A percentile compares a stretch with the other conserved stretches of the same genome.
Evolutionary conservation across 495 filamentous ascomycete species (phyloP).

Genomic region (Penicillium salamii): DNA sequence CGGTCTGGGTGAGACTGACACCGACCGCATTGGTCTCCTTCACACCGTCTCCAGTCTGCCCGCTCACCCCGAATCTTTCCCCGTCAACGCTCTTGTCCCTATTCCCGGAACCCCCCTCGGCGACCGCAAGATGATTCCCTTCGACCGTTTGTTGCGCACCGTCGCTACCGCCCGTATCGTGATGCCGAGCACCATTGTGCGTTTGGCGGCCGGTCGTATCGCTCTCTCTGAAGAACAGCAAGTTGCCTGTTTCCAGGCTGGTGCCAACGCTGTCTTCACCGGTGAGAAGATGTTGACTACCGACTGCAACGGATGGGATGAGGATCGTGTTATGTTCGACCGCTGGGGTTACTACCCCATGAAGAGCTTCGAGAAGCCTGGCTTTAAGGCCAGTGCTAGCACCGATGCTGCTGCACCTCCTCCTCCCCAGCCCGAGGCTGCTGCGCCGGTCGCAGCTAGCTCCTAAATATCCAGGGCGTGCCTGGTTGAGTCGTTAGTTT

Average conservation of each 20-base stretch:
- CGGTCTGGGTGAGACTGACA: slow-evolving; percentile 69
- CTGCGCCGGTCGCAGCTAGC: slow-evolving; percentile 29
- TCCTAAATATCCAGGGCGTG: slow-evolving; percentile 6
- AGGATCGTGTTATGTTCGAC: slow-evolving; percentile 76
- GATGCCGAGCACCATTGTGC: slow-evolving; percentile 76
- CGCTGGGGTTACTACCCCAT: slow-evolving; percentile 73
- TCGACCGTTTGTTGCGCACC: slow-evolving; percentile 69
- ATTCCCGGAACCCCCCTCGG: slow-evolving; percentile 83
- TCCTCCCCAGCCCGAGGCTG: slow-evolving; percentile 14
- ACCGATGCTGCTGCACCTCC: slow-evolving; percentile 10
- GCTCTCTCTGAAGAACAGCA: slow-evolving; percentile 80
- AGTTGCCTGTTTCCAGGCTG: slow-evolving; percentile 77
- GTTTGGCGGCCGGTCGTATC: slow-evolving; percentile 75
- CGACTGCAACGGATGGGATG: slow-evolving; percentile 83
- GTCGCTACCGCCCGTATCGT: slow-evolving; percentile 76
- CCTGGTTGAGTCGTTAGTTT: background rate
- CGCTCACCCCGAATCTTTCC: slow-evolving; percentile 77
- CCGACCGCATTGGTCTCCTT: slow-evolving; percentile 74
- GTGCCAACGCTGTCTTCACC: slow-evolving; percentile 85
- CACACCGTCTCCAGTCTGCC: slow-evolving; percentile 75
- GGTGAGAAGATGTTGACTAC: slow-evolving; percentile 92
- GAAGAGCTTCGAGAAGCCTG: slow-evolving; percentile 50
- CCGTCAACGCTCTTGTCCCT: slow-evolving; percentile 80
- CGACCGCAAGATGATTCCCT: slow-evolving; percentile 64
- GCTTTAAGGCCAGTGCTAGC: slow-evolving; percentile 2